These are phyloP conservation scores for Limonomyces culmigenus DNA, from an alignment of 1,284 basidiomycete genomes.

Conservation along the genomic window DNA sequence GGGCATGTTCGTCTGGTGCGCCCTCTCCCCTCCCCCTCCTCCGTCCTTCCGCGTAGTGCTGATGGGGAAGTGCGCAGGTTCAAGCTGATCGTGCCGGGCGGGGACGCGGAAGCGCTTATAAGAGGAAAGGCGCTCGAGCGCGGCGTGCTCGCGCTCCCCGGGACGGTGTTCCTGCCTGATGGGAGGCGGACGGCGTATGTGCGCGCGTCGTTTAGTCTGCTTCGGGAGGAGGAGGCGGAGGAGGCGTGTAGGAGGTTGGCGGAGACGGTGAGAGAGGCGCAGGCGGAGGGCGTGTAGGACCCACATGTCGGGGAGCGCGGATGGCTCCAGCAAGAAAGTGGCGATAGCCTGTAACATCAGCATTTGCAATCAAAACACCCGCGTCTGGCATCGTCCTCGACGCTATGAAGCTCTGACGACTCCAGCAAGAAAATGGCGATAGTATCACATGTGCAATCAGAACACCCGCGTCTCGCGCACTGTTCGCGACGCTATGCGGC, in stretches of 20 bases:
- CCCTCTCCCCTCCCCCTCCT: slow-evolving; percentile 5
- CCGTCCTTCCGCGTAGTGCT: slow-evolving; percentile 4
- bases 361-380: no score
- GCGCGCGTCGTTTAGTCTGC: slow-evolving; percentile 65
- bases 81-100: slow-evolving; percentile 34
- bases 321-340: no score
- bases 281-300: background rate
- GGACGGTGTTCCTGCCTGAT: slow-evolving; percentile 61
- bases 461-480: no score
- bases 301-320: no score
- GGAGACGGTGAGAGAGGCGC: background rate
- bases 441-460: no score
- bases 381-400: no score
- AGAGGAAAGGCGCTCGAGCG: slow-evolving; percentile 61
- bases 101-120: slow-evolving; percentile 69
- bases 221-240: slow-evolving; percentile 54
- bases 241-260: slow-evolving; percentile 29
- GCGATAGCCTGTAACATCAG: no score
- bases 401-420: no score
- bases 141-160: slow-evolving; percentile 82
- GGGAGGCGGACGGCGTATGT: slow-evolving; percentile 56
- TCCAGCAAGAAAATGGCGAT: no score
- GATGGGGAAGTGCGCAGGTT: slow-evolving; percentile 28
- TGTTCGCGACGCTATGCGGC: no score
- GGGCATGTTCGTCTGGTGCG: slow-evolving; percentile 83